Percentiles rank a stretch among this genome's conserved stretches.
Conservation (phyloP, 192 early-diverging fungal species). For the Jimgerdemannia lactiflua region DNA sequence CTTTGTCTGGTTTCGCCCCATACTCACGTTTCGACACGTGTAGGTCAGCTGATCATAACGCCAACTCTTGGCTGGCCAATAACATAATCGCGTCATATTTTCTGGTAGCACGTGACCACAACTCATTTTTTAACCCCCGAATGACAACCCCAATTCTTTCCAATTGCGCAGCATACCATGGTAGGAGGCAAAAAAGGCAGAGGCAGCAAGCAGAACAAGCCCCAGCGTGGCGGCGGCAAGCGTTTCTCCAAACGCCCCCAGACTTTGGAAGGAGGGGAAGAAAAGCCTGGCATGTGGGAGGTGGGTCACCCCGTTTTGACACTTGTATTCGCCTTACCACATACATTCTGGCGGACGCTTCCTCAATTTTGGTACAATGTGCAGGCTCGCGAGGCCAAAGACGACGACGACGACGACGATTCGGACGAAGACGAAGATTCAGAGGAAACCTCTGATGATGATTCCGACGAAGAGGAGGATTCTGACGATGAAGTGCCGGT, state of each 20-base stretch:
- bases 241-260: conserved; percentile 9
- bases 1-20: too few species aligned
- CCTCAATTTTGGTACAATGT: neutral
- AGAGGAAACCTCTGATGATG: neutral
- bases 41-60: too few species aligned
- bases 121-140: too few species aligned
- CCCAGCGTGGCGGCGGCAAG: conserved; percentile 19
- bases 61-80: too few species aligned
- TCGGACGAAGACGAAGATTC: conserved; percentile 10
- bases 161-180: neutral
- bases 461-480: conserved; percentile 1
- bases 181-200: neutral
- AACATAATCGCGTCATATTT: too few species aligned
- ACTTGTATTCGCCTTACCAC: neutral
- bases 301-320: neutral
- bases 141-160: too few species aligned
- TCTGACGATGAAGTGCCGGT: conserved; percentile 4
- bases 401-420: conserved; percentile 2
- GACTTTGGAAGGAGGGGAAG: conserved; percentile 2
- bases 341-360: too few species aligned
- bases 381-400: conserved; percentile 6
- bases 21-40: too few species aligned
- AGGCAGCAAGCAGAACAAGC: conserved; percentile 1
- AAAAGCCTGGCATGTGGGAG: conserved; percentile 14
- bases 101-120: too few species aligned